Evolutionary conservation across 2,329 filamentous ascomycete species (phyloP).

Genomic region (Monosporascus cannonballus): DNA sequence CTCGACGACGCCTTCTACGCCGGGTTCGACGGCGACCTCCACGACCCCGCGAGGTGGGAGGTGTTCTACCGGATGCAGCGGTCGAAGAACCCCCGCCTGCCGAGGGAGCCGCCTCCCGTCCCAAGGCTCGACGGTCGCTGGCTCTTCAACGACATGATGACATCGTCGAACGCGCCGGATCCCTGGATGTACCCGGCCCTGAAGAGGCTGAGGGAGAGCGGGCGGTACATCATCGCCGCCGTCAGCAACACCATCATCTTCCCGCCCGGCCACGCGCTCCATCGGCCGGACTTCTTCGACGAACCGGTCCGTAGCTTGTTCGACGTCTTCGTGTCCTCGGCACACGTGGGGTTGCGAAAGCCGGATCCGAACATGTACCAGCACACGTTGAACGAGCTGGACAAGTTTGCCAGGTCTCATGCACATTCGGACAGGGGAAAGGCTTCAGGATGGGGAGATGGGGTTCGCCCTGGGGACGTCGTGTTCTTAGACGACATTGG

Average conservation of each 20-base stretch:
- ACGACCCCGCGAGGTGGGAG: slow-evolving; percentile 60
- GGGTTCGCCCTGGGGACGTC: slow-evolving; percentile 60
- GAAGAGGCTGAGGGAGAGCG: slow-evolving; percentile 56
- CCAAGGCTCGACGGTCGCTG: slow-evolving; percentile 70
- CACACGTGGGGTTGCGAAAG: slow-evolving; percentile 82
- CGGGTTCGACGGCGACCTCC: slow-evolving; percentile 70
- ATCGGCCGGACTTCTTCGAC: slow-evolving; percentile 43
- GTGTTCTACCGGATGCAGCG: slow-evolving; percentile 49
- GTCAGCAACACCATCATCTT: slow-evolving; percentile 89
- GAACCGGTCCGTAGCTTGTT: slow-evolving; percentile 63
- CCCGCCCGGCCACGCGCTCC: slow-evolving; percentile 65
- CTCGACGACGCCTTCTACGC: slow-evolving; percentile 71
- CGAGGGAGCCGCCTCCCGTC: slow-evolving; percentile 48
- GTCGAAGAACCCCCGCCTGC: slow-evolving; percentile 33
- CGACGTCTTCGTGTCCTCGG: slow-evolving; percentile 81
- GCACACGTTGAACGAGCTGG: slow-evolving; percentile 60
- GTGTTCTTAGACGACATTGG: slow-evolving; percentile 94
- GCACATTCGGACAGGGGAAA: slow-evolving; percentile 32
- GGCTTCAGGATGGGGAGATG: slow-evolving; percentile 38
- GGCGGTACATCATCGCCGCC: slow-evolving; percentile 68
- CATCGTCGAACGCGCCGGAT: slow-evolving; percentile 61
- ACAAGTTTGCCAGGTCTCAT: slow-evolving; percentile 54
- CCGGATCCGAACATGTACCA: slow-evolving; percentile 79
- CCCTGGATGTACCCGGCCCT: slow-evolving; percentile 86
- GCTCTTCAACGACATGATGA: slow-evolving; percentile 93